Percentiles rank a stretch among this genome's conserved stretches.
These are phyloP conservation scores for Fusarium mangiferae DNA, from an alignment of 2,329 filamentous ascomycete genomes.

Conservation along the genomic window DNA sequence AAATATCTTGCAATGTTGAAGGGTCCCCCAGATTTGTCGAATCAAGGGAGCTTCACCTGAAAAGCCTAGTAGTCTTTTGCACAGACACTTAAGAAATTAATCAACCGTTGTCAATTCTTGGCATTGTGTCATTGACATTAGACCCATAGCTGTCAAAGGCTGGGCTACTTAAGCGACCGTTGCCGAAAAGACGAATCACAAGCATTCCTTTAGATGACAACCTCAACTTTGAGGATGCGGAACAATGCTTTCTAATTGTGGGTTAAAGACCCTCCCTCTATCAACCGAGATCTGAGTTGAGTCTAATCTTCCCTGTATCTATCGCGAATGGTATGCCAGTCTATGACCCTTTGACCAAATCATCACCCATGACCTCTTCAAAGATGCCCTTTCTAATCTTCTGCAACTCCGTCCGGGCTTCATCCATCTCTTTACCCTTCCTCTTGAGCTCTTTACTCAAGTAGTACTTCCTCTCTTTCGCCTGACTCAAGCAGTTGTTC, in stretches of 20 bases:
- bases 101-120: constrained; percentile 11
- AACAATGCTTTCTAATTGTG: neutral
- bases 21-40: no score
- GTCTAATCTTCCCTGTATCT: neutral
- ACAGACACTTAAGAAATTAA: neutral
- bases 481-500: constrained; percentile 46
- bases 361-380: constrained; percentile 27
- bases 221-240: neutral
- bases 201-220: neutral
- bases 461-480: constrained; percentile 44
- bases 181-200: constrained; percentile 23
- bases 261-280: neutral
- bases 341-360: constrained; percentile 9
- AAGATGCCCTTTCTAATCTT: constrained; percentile 54
- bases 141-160: constrained; percentile 1
- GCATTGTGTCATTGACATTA: constrained; percentile 1
- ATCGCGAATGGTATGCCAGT: neutral
- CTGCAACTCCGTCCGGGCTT: constrained; percentile 54
- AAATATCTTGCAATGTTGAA: neutral
- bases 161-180: constrained; percentile 14
- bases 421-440: constrained; percentile 46
- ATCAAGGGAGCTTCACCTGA: neutral
- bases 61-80: neutral
- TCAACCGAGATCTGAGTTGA: neutral
- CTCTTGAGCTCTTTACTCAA: constrained; percentile 48